phyloP scores from a whole-genome alignment of 2,329 filamentous ascomycete genomes.

The Talaromyces amestolkiae region DNA sequence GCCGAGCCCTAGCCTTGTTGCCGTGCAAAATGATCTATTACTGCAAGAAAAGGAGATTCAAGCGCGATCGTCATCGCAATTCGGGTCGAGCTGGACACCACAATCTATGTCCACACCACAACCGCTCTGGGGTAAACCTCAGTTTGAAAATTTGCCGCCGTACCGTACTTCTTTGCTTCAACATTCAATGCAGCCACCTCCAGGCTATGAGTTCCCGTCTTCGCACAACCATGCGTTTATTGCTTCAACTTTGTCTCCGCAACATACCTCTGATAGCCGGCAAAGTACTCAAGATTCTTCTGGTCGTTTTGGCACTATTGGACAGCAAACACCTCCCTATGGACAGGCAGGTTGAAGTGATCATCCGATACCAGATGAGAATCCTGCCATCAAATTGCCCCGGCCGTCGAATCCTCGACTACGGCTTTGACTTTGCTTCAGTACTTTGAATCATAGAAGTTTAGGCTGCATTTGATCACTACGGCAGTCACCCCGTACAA shows the following conservation, averaged over 20 bases:
- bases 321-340: slow-evolving; percentile 49
- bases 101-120: slow-evolving; percentile 4
- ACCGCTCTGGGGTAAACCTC: background rate
- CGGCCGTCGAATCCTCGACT: background rate
- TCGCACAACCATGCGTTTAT: slow-evolving; percentile 41
- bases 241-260: slow-evolving; percentile 25
- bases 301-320: slow-evolving; percentile 41
- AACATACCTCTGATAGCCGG: slow-evolving; percentile 26
- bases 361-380: background rate
- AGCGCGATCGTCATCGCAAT: slow-evolving; percentile 11
- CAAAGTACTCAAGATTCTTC: slow-evolving; percentile 29
- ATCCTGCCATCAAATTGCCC: background rate
- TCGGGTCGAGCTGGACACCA: slow-evolving; percentile 4
- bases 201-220: slow-evolving; percentile 31
- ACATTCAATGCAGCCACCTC: slow-evolving; percentile 21
- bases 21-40: slow-evolving; percentile 29
- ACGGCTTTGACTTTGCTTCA: background rate
- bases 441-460: background rate
- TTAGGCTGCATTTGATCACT: background rate
- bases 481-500: no score
- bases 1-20: slow-evolving; percentile 25
- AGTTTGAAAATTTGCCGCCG: slow-evolving; percentile 17
- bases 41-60: slow-evolving; percentile 24
- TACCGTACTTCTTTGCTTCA: slow-evolving; percentile 18
- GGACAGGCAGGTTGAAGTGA: slow-evolving; percentile 47